Conservation (phyloP, 1,284 basidiomycete genomes). For the Sporisorium sorghi region DNA sequence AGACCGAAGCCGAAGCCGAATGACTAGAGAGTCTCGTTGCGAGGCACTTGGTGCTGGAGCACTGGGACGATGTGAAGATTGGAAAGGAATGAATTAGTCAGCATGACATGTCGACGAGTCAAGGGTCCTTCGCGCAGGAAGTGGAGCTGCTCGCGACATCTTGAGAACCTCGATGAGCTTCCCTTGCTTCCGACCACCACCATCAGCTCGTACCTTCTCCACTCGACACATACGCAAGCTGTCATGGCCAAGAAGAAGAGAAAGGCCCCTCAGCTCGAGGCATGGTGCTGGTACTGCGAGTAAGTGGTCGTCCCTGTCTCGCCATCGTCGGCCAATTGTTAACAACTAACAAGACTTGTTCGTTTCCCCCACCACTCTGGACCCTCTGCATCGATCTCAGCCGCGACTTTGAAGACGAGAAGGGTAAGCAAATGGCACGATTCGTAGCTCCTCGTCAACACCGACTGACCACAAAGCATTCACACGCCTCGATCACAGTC, state of each 20-base stretch:
- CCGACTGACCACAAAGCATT: slow-evolving; percentile 2
- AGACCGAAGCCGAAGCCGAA: no score
- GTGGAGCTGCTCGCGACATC: slow-evolving; percentile 12
- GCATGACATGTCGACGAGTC: not conserved
- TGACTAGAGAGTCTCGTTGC: no score
- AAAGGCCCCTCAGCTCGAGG: slow-evolving; percentile 64
- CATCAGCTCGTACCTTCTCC: not conserved
- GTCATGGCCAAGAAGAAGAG: slow-evolving; percentile 69
- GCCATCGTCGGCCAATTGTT: not conserved
- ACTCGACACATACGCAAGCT: not conserved
- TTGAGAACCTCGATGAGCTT: not conserved
- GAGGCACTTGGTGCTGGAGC: no score
- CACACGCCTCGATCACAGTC: slow-evolving; percentile 73
- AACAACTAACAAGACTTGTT: slow-evolving; percentile 3
- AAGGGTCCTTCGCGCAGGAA: slow-evolving; percentile 24
- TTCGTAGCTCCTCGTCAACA: no score
- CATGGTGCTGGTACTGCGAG: slow-evolving; percentile 99
- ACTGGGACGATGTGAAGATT: no score
- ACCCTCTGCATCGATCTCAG: slow-evolving; percentile 24
- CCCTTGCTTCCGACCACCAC: slow-evolving; percentile 10
- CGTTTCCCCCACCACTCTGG: not conserved
- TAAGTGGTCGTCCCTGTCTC: slow-evolving; percentile 72
- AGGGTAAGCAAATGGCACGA: slow-evolving; percentile 39
- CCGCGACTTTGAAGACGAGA: slow-evolving; percentile 69
- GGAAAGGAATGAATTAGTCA: slow-evolving; percentile 9